Conservation (phyloP, 2,329 filamentous ascomycete genomes). For the Pestalotiopsis sp. region DNA sequence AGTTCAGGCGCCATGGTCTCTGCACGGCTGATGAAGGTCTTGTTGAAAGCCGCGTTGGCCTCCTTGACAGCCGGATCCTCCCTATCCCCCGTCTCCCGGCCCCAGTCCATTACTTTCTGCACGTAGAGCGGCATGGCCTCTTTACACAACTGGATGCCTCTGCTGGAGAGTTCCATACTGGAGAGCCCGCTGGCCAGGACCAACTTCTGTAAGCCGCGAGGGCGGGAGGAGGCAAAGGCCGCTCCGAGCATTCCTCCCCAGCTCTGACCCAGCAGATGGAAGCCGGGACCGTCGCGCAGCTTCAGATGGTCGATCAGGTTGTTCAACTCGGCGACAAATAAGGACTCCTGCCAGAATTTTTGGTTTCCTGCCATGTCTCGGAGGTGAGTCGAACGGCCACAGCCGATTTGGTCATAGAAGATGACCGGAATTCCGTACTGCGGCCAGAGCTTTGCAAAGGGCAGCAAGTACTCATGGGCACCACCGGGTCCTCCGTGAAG, state of each 20-base stretch:
- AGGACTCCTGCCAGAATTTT: conserved; percentile 18
- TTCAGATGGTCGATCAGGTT: conserved; percentile 20
- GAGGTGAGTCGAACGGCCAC: conserved; percentile 22
- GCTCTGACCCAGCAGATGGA: conserved; percentile 23
- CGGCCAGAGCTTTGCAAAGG: conserved; percentile 12
- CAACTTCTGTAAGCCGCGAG: not conserved
- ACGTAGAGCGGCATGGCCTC: not conserved
- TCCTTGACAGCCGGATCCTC: not conserved
- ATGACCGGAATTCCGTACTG: conserved; percentile 19
- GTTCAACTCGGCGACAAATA: conserved; percentile 23
- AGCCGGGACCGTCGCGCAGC: conserved; percentile 17
- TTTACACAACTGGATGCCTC: not conserved
- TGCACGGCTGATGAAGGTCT: not conserved
- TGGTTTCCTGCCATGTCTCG: conserved; percentile 17
- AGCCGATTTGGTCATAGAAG: conserved; percentile 26
- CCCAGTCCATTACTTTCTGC: not conserved
- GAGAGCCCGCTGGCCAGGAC: not conserved
- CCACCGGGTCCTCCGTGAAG: conserved; percentile 23
- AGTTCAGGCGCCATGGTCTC: not conserved
- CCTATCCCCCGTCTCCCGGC: not conserved
- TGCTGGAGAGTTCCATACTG: not conserved
- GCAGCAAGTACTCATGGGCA: conserved; percentile 22
- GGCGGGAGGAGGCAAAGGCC: conserved; percentile 16
- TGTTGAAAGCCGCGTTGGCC: not conserved
- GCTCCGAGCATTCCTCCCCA: conserved; percentile 23